phyloP scores from a whole-genome alignment of 345 rosid genomes.

The Bruguiera parviflora region DNA sequence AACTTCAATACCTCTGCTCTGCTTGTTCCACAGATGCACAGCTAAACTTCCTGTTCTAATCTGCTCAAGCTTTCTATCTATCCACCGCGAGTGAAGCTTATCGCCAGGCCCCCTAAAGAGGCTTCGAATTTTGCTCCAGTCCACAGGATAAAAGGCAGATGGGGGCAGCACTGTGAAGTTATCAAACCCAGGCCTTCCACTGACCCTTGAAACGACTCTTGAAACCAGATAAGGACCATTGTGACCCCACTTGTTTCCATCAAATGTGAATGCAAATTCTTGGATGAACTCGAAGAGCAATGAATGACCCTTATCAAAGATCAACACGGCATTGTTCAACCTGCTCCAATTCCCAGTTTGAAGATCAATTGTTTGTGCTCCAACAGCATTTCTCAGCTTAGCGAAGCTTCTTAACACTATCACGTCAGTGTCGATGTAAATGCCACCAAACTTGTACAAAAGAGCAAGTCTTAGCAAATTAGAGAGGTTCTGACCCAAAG shows the following conservation, averaged over 20 bases:
- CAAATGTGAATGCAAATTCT: conserved; percentile 74
- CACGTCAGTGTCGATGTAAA: conserved; percentile 76
- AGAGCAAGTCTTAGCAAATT: conserved; percentile 69
- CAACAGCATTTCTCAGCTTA: conserved; percentile 54
- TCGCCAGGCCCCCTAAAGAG: conserved; percentile 47
- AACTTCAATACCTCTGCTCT: conserved; percentile 54
- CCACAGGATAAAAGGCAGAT: conserved; percentile 78
- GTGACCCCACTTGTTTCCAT: conserved; percentile 96
- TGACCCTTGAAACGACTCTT: conserved; percentile 58
- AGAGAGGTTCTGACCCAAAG: conserved; percentile 87
- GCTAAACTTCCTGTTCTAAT: conserved; percentile 51
- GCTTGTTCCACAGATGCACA: conserved; percentile 86
- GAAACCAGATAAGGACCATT: conserved; percentile 94
- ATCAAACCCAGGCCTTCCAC: conserved; percentile 28
- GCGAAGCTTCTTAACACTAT: conserved; percentile 49
- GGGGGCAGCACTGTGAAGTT: conserved; percentile 72
- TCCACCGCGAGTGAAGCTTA: conserved; percentile 48
- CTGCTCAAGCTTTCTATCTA: conserved; percentile 38
- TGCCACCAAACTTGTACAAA: conserved; percentile 81
- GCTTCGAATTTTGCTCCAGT: conserved; percentile 62
- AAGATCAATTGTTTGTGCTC: conserved; percentile 66
- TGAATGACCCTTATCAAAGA: conserved; percentile 77
- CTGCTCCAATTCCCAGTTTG: conserved; percentile 74
- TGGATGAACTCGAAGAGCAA: conserved; percentile 65
- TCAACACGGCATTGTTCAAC: conserved; percentile 77